Evolutionary conservation across 1,284 basidiomycete genomes (phyloP).

Genomic region (Boletellus deceptivus): DNA sequence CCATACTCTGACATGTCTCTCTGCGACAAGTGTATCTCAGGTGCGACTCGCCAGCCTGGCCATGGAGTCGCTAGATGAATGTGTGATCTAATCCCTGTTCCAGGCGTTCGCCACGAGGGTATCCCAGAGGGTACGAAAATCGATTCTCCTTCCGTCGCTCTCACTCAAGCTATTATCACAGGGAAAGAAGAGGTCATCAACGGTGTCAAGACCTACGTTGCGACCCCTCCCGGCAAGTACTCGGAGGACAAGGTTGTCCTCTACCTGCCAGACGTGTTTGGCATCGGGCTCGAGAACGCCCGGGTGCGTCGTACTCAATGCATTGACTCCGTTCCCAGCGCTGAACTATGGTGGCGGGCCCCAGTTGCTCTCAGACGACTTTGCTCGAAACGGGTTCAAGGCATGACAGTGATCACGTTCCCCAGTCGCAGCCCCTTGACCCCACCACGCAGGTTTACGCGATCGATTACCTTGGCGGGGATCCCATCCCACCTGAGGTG

Average conservation of each 20-base stretch:
- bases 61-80: neutral
- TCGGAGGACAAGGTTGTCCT: constrained; percentile 58
- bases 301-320: constrained; percentile 36
- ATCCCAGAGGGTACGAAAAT: constrained; percentile 16
- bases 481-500: constrained; percentile 33
- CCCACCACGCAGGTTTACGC: constrained; percentile 43
- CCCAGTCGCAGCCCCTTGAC: neutral
- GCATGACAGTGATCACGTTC: constrained; percentile 29
- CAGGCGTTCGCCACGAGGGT: constrained; percentile 27
- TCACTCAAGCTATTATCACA: neutral
- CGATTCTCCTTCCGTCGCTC: neutral
- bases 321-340: neutral
- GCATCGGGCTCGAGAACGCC: constrained; percentile 43
- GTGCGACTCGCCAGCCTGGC: constrained; percentile 6
- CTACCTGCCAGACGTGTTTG: constrained; percentile 64
- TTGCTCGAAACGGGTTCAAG: constrained; percentile 70
- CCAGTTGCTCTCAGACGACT: constrained; percentile 69
- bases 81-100: neutral
- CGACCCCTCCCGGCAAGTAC: constrained; percentile 47
- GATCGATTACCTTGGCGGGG: constrained; percentile 46
- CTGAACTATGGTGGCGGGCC: neutral
- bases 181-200: constrained; percentile 36
- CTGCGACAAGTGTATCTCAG: constrained; percentile 22
- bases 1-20: constrained; percentile 19
- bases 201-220: constrained; percentile 52